Conservation (phyloP, 225 moss, liverwort and hornwort genomes). For the Anthoceros angustus region DNA sequence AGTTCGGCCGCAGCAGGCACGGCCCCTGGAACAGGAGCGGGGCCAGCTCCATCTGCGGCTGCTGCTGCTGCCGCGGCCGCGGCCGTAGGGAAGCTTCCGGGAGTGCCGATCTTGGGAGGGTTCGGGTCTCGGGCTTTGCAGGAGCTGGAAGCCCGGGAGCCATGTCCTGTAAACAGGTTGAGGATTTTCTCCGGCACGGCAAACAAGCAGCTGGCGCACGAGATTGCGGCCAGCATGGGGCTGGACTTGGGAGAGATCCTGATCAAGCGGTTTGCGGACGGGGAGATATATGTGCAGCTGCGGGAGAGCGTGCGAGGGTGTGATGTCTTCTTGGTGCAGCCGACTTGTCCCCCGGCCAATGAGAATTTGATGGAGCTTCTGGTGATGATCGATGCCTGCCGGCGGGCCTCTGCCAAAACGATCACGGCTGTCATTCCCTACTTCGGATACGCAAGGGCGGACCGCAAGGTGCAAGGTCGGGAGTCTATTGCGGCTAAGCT, state of each 20-base stretch:
- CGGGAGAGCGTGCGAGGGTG: slow-evolving; percentile 90
- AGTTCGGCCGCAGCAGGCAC: too few species aligned
- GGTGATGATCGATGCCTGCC: slow-evolving; percentile 96
- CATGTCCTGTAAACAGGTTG: slow-evolving; percentile 39
- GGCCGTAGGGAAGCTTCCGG: too few species aligned
- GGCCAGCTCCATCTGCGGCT: too few species aligned
- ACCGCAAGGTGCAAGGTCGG: slow-evolving; percentile 94
- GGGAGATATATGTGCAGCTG: slow-evolving; percentile 88
- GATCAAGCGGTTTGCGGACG: slow-evolving; percentile 93
- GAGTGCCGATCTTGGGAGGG: slow-evolving; percentile 22
- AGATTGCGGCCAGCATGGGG: slow-evolving; percentile 92
- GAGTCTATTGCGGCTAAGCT: slow-evolving; percentile 96
- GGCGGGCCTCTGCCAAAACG: slow-evolving; percentile 82
- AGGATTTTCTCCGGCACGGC: slow-evolving; percentile 91
- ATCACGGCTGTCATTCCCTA: slow-evolving; percentile 93
- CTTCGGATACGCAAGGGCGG: slow-evolving; percentile 90
- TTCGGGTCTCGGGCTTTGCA: slow-evolving; percentile 39
- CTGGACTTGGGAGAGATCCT: slow-evolving; percentile 53
- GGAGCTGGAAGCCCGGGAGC: slow-evolving; percentile 29
- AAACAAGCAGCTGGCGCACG: slow-evolving; percentile 75
- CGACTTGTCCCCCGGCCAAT: slow-evolving; percentile 91
- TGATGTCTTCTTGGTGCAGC: slow-evolving; percentile 86
- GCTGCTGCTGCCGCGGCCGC: too few species aligned
- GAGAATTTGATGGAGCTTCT: slow-evolving; percentile 95
- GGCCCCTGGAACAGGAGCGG: too few species aligned